Evolutionary conservation across 345 rosid genomes (phyloP), one percentile per base, ranked within the genome.

Genomic region (Brassica incana): DNA sequence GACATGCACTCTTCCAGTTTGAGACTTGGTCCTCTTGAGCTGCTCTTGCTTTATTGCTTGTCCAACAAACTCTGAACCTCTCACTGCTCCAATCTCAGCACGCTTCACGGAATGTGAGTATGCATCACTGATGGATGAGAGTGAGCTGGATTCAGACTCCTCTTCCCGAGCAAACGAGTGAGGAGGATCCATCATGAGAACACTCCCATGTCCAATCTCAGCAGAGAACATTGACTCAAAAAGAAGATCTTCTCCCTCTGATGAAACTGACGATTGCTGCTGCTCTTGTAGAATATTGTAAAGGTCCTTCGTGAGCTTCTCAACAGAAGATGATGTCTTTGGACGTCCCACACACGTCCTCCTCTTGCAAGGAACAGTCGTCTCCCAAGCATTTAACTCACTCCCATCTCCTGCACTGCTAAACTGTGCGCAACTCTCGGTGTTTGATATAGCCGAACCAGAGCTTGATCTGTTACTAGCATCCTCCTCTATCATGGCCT

Each of bases 131-230:
- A 77, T 69, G 27, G 84, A 81, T 52, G 78, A 80, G 67, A 93
- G 90, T 12, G 97, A 96, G 83, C 98, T 96, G 56, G 97, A 94
- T 86, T 93, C 98, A 36, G 99, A 96, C 83, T 96, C 98, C 83
- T 96, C 98, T 60, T 96, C 97, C 73, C 95, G 91, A 86, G 88
- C 88, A 80, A 89, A 84, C 58, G 91, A 85, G 77, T 88, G 90
- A 0, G 97, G 90, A 0, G 97, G 97, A 84, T 91, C 88, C 84
- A 86, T 88, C 71, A 93, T 91, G 48, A 93, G 92, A 82, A 91
- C 92, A 73, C 97, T 90, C 79, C 97, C 98, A 83, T 93, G 97
- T 79, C 99, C 98, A 77, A 91, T 87, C 88, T 96, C 99, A 78
- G 91, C 95, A 85, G 98, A 92, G 27, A 91, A 95, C 97, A 96